These are phyloP conservation scores for Grigorovia humatica DNA, from an alignment of 805 yeast genomes.

Conservation along the genomic window DNA sequence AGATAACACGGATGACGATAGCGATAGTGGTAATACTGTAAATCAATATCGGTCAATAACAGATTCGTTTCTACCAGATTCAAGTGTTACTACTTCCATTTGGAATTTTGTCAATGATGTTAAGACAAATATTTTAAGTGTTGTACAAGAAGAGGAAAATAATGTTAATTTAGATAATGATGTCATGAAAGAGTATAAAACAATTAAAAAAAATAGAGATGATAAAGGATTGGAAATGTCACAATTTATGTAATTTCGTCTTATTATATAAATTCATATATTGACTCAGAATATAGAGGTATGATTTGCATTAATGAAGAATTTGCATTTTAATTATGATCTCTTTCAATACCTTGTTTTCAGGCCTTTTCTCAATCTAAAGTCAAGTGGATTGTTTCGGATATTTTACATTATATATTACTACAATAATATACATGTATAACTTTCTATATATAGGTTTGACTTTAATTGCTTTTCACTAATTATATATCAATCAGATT, in stretches of 20 bases:
- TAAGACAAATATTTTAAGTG: constrained; percentile 33
- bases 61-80: neutral
- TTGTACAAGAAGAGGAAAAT: constrained; percentile 20
- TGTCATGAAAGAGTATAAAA: constrained; percentile 9
- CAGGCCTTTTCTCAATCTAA: neutral
- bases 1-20: constrained; percentile 1
- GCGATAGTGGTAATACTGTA: neutral
- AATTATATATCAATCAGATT: constrained; percentile 21
- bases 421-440: neutral
- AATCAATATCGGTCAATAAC: neutral
- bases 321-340: neutral
- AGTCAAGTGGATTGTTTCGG: no score
- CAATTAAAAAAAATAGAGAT: constrained; percentile 4
- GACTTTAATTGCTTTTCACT: no score
- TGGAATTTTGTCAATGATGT: constrained; percentile 46
- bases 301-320: neutral
- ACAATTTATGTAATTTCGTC: neutral
- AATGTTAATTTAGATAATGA: neutral
- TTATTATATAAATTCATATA: neutral
- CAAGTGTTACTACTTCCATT: constrained; percentile 33
- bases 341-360: neutral
- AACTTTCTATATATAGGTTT: neutral
- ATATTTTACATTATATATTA: neutral
- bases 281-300: neutral
- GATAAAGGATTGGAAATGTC: constrained; percentile 9